Percentiles rank a stretch among this genome's conserved stretches.
phyloP scores from a whole-genome alignment of 73 alveolate species.

The Breviolum minutum region DNA sequence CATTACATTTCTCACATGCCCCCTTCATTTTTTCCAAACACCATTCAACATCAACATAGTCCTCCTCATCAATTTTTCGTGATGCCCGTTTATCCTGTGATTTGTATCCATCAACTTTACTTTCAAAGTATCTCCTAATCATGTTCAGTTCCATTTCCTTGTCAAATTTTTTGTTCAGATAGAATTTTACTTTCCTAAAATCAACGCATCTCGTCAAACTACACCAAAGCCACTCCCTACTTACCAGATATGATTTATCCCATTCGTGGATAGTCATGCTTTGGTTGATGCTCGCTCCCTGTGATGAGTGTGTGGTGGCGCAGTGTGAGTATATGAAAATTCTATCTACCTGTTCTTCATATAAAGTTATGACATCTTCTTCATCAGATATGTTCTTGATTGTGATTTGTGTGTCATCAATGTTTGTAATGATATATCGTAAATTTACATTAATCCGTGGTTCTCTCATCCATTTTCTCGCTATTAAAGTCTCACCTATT shows the following conservation, averaged over 20 bases:
- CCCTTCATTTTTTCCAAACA: not conserved
- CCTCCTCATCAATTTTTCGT: not conserved
- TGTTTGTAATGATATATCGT: not conserved
- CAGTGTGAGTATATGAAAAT: not conserved
- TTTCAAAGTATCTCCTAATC: not conserved
- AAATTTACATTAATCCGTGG: constrained; percentile 12
- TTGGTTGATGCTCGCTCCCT: not conserved
- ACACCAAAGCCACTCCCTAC: constrained; percentile 17
- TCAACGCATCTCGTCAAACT: not conserved
- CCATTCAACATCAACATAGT: not conserved
- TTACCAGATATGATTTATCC: not conserved
- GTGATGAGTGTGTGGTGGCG: constrained; percentile 8
- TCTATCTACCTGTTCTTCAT: not conserved
- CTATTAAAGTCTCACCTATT: not conserved
- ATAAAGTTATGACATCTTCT: not conserved
- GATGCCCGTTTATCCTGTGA: not conserved
- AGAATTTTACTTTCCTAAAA: not conserved
- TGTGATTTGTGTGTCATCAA: not conserved
- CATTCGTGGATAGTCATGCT: constrained; percentile 39
- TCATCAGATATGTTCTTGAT: not conserved
- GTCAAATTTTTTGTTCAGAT: not conserved
- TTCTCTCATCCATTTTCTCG: constrained; percentile 18
- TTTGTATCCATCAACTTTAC: not conserved
- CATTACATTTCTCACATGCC: not conserved
- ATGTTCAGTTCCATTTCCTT: not conserved